Evolutionary conservation across 108 stramenopile species (phyloP), one percentile per base, ranked within the genome.

Genomic region (Fragilariopsis cylindrus): DNA sequence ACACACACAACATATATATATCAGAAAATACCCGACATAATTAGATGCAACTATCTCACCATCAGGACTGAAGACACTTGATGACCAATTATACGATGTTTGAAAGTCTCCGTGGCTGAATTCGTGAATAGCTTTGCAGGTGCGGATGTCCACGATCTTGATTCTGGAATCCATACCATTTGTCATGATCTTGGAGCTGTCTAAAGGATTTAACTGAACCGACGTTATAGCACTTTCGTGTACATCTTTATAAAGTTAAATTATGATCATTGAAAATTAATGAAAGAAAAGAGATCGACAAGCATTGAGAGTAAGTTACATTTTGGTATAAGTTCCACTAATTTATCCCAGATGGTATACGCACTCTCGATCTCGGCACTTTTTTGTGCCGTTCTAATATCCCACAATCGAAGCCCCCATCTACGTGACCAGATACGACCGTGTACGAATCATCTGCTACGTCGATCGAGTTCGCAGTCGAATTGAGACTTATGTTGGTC

Each of bases 341-440:
- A 30, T 30, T 30, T 30, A 30, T 30, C 30, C 30, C 30, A 18
- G 7, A 58, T 48, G 8, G 13, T 21, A 16, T 9, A 71, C 82
- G 13, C 73, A 77, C 80, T 71, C 3, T 81, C 50, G 16, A 92
- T 87, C 60, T 95, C 91, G 7, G 74, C 53, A 44, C 73, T 81
- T 63, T 88, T 78, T 19, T 86, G 85, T 52, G 91, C 91, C 49
- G 78, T 62, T 62, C 56, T 76, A 6, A 88, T 60, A 72, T 95
- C 88, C 91, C 91, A 95, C 69, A 85, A 80, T 40, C 91, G 82
- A 53, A 93, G 46, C 88, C 88, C 44, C 94, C 94, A 74, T 93
- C 92, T 18, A 86, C 57, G 72, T 95, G 94, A 4, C 90, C 94
- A 7, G 89, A 87, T 4, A 85, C 86, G 42, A 80, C 78, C 65